phyloP scores from a whole-genome alignment of 495 filamentous ascomycete genomes.

The Penicillium angulare region DNA sequence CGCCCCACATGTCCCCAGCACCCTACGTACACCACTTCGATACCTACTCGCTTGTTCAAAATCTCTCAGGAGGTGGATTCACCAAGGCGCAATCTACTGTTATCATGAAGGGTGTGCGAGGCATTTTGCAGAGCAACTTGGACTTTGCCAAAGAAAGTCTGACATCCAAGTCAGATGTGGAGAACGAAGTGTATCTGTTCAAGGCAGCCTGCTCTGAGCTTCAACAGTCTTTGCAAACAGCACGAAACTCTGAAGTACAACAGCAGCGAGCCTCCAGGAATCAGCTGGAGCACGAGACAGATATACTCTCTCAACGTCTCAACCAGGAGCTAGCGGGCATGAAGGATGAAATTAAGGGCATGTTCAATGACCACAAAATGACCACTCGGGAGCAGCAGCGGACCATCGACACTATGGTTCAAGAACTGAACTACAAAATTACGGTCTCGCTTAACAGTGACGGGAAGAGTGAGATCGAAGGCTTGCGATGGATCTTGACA shows the following conservation, averaged over 20 bases:
- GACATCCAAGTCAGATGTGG: conserved; percentile 74
- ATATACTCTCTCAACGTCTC: conserved; percentile 80
- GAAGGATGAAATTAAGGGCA: conserved; percentile 87
- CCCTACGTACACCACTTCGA: conserved; percentile 96
- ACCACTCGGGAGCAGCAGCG: conserved; percentile 80
- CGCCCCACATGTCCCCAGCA: conserved; percentile 66
- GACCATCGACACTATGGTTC: conserved; percentile 76
- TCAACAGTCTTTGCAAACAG: conserved; percentile 67
- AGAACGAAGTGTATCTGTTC: conserved; percentile 92
- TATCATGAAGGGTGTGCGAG: conserved; percentile 84
- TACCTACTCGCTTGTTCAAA: conserved; percentile 79
- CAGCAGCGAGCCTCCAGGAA: conserved; percentile 76
- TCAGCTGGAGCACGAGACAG: conserved; percentile 87
- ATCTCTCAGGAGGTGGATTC: conserved; percentile 69
- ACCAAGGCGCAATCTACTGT: conserved; percentile 66
- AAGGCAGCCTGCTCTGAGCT: conserved; percentile 92
- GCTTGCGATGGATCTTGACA: conserved; percentile 85
- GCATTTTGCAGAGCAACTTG: conserved; percentile 72
- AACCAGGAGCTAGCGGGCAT: conserved; percentile 74
- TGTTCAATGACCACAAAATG: conserved; percentile 98
- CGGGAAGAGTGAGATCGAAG: conserved; percentile 85
- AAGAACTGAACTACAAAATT: conserved; percentile 93
- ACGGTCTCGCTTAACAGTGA: conserved; percentile 83
- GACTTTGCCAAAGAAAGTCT: conserved; percentile 72
- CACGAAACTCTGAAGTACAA: conserved; percentile 54